Evolutionary conservation across 2,329 filamentous ascomycete genomes (phyloP), one percentile per base, ranked within the genome.

Genomic region (Clarireedia hainanense): DNA sequence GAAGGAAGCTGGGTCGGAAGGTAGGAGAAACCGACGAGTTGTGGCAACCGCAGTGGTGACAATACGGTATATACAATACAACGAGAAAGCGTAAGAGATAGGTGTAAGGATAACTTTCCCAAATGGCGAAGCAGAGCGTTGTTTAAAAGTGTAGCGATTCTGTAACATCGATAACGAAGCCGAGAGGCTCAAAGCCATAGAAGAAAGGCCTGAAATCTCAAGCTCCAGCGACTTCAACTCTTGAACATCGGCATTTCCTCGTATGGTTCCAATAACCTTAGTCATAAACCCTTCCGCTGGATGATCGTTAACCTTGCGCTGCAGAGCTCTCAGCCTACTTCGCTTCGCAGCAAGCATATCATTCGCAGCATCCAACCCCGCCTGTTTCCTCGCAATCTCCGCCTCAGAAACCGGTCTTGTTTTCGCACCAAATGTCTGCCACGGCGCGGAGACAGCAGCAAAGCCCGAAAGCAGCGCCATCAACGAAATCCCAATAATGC

Each of bases 401-500:
- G 81, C 77, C 50, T 95, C 89, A 0, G 85, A 85, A 17, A 91
- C 81, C 3, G 80, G 80, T 30, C 80, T 77, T 34, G 81, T 74
- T 40, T 79, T 80, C 30, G 84, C 82, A 24, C 83, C 80, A 71
- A 95, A 89, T 0, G 83, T 89, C 67, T 95, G 87, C 89, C 90
- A 95, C 1, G 91, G 83, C 1, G 88, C 86, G 24, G 88, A 91
- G 36, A 95, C 87, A n/a, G 89, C 89, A 5, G 90, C 90, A 65
- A 95, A 95, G 0, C 90, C 90, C 6, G 89, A 89, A n/a, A 95
- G 75, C 14, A 91, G 78, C 15, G 89, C 90, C 89, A 95, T 95
- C 52, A 94, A 73, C 48, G 86, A 85, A 55, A 94, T 90, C 3
- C 90, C 90, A 60, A 95, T 89, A 42, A 95, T 85, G 12, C 89